A percentile compares a stretch with the other conserved stretches of the same genome.
These are phyloP conservation scores for Pestalotiopsis sp. DNA, from an alignment of 2,329 filamentous ascomycete genomes.

Conservation along the genomic window DNA sequence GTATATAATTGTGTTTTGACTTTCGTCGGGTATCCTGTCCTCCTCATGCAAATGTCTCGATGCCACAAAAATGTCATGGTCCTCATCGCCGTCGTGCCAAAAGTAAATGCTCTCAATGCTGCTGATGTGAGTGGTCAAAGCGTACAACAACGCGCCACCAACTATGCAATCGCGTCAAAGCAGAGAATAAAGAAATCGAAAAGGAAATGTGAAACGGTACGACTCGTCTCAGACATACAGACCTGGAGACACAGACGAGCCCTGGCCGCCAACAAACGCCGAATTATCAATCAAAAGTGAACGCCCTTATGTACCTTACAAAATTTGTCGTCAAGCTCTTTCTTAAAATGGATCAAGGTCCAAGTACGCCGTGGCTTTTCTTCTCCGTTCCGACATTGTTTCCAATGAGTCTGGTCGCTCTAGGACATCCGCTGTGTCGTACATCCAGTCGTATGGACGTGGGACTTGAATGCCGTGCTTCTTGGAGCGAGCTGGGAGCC, in stretches of 20 bases:
- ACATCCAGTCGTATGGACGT: conserved; percentile 31
- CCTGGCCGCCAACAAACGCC: background rate
- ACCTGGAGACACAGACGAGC: background rate
- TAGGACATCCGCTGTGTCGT: conserved; percentile 26
- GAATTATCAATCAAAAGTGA: background rate
- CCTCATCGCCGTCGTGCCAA: background rate
- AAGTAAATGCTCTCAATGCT: background rate
- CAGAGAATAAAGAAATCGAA: background rate
- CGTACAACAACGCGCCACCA: background rate
- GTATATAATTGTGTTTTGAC: background rate
- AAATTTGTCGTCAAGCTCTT: background rate
- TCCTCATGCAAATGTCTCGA: background rate
- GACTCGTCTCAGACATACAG: background rate
- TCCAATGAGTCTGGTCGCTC: conserved; percentile 24
- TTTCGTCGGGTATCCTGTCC: conserved; percentile 4
- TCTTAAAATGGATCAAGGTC: conserved; percentile 18
- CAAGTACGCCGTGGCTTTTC: conserved; percentile 29
- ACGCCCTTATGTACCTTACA: too few species aligned
- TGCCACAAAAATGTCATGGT: background rate
- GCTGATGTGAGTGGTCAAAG: background rate
- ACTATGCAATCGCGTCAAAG: background rate
- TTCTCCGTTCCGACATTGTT: conserved; percentile 30
- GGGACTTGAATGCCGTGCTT: conserved; percentile 17
- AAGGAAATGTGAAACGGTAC: background rate
- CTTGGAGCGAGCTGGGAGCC: conserved; percentile 11